Evolutionary conservation across 768 basidiomycete genomes (phyloP).

Genomic region (Leccinellum albellum): DNA sequence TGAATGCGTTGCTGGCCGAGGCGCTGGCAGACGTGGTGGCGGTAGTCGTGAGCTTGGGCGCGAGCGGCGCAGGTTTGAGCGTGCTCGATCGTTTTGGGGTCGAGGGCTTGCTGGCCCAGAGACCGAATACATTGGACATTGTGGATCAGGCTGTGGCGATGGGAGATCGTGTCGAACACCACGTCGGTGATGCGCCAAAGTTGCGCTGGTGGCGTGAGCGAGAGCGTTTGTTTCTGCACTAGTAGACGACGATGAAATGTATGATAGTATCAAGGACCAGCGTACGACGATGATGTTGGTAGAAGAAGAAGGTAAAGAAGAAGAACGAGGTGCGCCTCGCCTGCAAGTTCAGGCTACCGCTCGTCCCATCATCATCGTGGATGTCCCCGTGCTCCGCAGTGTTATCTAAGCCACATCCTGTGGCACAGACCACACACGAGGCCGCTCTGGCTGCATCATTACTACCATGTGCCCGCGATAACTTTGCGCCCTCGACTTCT

Average conservation of each 20-base stretch:
- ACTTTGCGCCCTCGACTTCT: not conserved
- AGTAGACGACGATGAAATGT: too few relatives aligned
- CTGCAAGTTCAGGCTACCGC: not conserved
- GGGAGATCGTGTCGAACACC: too few relatives aligned
- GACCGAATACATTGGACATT: not conserved
- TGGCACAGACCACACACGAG: constrained; percentile 12
- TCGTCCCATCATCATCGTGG: too few relatives aligned
- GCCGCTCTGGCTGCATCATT: not conserved
- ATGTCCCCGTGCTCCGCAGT: too few relatives aligned
- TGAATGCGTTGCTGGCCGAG: not conserved
- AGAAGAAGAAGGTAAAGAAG: not conserved
- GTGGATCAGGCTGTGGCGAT: not conserved
- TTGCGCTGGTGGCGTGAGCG: too few relatives aligned
- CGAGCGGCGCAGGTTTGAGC: constrained; percentile 17
- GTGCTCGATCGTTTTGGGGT: constrained; percentile 17
- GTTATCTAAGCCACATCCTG: not conserved
- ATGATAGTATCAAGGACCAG: too few relatives aligned
- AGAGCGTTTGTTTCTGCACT: not conserved
- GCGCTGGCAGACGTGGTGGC: not conserved
- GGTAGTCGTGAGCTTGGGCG: constrained; percentile 21
- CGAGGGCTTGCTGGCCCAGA: constrained; percentile 14
- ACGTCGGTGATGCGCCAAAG: too few relatives aligned
- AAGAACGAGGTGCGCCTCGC: not conserved
- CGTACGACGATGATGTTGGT: not conserved
- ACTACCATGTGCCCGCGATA: not conserved